These are phyloP conservation scores for Cutaneotrichosporon sp. DNA, from an alignment of 1,284 basidiomycete species.

Conservation along the genomic window DNA sequence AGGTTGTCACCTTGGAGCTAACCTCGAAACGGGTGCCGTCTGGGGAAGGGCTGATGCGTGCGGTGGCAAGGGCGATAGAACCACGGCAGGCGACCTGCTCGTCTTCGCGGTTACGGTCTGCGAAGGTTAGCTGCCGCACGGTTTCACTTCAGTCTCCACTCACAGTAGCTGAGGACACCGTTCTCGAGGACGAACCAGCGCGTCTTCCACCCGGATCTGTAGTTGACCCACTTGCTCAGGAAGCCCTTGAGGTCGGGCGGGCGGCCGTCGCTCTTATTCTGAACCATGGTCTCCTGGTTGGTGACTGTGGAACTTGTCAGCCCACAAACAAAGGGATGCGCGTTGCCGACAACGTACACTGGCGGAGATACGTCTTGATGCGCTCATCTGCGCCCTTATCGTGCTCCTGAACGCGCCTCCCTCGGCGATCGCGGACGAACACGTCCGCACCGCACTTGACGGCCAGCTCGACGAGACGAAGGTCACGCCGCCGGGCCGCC, in stretches of 20 bases:
- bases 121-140: background rate
- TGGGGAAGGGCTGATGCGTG: constrained; percentile 61
- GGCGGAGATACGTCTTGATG: constrained; percentile 78
- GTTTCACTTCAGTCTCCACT: constrained; percentile 5
- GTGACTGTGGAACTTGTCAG: constrained; percentile 60
- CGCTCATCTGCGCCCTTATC: constrained; percentile 65
- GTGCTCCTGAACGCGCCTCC: constrained; percentile 73
- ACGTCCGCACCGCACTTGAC: constrained; percentile 87
- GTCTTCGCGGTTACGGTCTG: constrained; percentile 82
- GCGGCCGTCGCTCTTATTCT: constrained; percentile 46
- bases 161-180: constrained; percentile 72
- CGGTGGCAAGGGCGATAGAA: constrained; percentile 83
- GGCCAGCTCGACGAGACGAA: constrained; percentile 77
- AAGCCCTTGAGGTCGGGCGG: constrained; percentile 72
- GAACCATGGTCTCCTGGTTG: constrained; percentile 64
- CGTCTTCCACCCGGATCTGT: constrained; percentile 74
- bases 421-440: constrained; percentile 78
- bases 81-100: constrained; percentile 84
- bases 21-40: constrained; percentile 74
- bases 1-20: constrained; percentile 59
- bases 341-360: constrained; percentile 62
- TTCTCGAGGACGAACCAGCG: constrained; percentile 93
- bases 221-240: constrained; percentile 53
- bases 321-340: constrained; percentile 27
- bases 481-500: constrained; percentile 78